Evolutionary conservation across 306 rosid genomes (phyloP).

Genomic region (Trifolium dubium): DNA sequence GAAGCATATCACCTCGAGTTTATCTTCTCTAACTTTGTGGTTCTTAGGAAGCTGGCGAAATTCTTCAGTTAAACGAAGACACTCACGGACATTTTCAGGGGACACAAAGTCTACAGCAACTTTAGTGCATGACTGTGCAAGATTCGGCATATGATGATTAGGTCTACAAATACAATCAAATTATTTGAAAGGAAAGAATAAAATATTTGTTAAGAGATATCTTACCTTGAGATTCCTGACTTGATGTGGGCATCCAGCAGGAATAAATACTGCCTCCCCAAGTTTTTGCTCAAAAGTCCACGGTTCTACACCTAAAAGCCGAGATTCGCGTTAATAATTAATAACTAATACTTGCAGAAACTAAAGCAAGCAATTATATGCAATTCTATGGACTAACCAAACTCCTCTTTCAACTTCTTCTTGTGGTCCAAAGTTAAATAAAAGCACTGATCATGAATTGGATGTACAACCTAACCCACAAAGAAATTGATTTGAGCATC

Average conservation of each 20-base stretch:
- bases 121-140: conserved; percentile 77
- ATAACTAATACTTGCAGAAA: conserved; percentile 6
- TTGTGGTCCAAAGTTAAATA: conserved; percentile 75
- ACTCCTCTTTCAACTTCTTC: conserved; percentile 74
- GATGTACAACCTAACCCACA: conserved; percentile 67
- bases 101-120: conserved; percentile 87
- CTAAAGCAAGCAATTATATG: conserved; percentile 5
- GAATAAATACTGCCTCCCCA: conserved; percentile 89
- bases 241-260: conserved; percentile 96
- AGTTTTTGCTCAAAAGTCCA: conserved; percentile 82
- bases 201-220: neutral
- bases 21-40: conserved; percentile 83
- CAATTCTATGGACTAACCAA: conserved; percentile 53
- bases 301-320: conserved; percentile 64
- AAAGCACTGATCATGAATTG: conserved; percentile 83
- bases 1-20: conserved; percentile 69
- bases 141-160: conserved; percentile 25
- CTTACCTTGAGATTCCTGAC: conserved; percentile 84
- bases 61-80: conserved; percentile 74
- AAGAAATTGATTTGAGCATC: conserved; percentile 27
- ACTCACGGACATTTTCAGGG: conserved; percentile 74
- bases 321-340: conserved; percentile 14
- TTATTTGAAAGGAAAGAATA: conserved; percentile 4
- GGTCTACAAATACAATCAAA: conserved; percentile 13
- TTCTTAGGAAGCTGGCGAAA: conserved; percentile 77